These are phyloP conservation scores for Phytophthora crassamura DNA, from an alignment of 352 stramenopile genomes.

Conservation along the genomic window DNA sequence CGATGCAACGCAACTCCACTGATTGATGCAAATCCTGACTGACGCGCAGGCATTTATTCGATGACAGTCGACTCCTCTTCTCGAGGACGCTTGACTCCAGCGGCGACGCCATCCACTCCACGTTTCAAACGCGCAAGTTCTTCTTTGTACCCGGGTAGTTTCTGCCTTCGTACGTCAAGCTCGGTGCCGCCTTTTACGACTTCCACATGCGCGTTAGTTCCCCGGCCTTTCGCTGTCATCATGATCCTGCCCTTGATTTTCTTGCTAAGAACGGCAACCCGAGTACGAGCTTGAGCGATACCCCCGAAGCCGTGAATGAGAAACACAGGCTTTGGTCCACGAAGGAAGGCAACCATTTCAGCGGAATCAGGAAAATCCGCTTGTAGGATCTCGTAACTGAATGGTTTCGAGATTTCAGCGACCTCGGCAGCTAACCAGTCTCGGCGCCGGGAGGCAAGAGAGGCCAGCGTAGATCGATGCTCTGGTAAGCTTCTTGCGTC, in stretches of 20 bases:
- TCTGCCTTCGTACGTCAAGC: constrained; percentile 6
- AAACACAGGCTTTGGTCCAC: constrained; percentile 1
- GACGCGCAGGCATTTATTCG: not conserved
- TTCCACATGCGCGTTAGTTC: not conserved
- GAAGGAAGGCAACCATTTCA: constrained; percentile 12
- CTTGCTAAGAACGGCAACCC: constrained; percentile 2
- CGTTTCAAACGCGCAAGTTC: constrained; percentile 1
- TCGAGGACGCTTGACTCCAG: constrained; percentile 12
- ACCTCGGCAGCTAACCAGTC: constrained; percentile 16
- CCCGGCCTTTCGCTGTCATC: constrained; percentile 8
- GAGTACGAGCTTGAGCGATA: constrained; percentile 7
- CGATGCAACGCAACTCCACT: not conserved
- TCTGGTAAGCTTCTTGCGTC: not conserved
- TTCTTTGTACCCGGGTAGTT: not conserved
- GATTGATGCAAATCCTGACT: not conserved
- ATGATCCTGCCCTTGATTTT: not conserved
- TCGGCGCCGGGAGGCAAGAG: constrained; percentile 2
- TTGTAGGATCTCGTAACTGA: constrained; percentile 12
- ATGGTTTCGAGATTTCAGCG: constrained; percentile 2
- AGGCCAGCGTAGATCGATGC: not conserved
- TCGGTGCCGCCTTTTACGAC: constrained; percentile 1
- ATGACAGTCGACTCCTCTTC: not conserved
- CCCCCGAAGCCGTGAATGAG: constrained; percentile 7
- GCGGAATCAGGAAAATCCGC: constrained; percentile 11
- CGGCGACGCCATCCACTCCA: not conserved